These are phyloP conservation scores for Yamadazyma endophytica DNA, from an alignment of 805 yeast genomes.

Conservation along the genomic window DNA sequence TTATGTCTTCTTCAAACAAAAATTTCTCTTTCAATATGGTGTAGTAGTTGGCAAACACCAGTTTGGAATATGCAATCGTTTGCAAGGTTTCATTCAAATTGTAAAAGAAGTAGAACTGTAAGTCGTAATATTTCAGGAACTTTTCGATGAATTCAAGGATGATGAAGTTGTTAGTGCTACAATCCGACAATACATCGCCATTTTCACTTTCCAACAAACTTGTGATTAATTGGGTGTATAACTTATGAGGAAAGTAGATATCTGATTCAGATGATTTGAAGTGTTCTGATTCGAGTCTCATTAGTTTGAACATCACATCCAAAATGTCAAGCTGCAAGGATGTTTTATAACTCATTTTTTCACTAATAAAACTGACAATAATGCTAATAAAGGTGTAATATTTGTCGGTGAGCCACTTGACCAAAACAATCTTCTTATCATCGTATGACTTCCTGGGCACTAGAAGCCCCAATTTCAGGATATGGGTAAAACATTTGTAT, in stretches of 20 bases:
- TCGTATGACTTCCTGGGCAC: slow-evolving; percentile 27
- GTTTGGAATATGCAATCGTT: too few species aligned
- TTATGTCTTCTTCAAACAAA: slow-evolving; percentile 17
- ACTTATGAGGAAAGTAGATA: slow-evolving; percentile 58
- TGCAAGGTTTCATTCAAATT: slow-evolving; percentile 30
- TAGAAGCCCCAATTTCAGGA: slow-evolving; percentile 42
- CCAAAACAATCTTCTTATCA: slow-evolving; percentile 47
- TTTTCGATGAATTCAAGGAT: slow-evolving; percentile 53
- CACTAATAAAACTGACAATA: slow-evolving; percentile 39
- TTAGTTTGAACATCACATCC: slow-evolving; percentile 53
- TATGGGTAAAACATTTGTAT: slow-evolving; percentile 44
- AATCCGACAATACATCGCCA: slow-evolving; percentile 42
- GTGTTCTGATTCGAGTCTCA: slow-evolving; percentile 52
- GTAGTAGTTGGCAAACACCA: slow-evolving; percentile 37
- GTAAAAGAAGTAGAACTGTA: slow-evolving; percentile 68
- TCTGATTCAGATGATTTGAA: slow-evolving; percentile 49
- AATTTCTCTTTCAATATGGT: slow-evolving; percentile 32
- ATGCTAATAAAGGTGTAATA: slow-evolving; percentile 51
- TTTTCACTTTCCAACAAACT: slow-evolving; percentile 24
- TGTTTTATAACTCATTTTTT: slow-evolving; percentile 40
- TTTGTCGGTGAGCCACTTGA: slow-evolving; percentile 58
- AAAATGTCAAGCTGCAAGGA: slow-evolving; percentile 49
- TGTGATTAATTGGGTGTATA: slow-evolving; percentile 41
- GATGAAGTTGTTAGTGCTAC: slow-evolving; percentile 44
- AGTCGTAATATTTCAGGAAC: slow-evolving; percentile 63